A percentile compares a stretch with the other conserved stretches of the same genome.
These are phyloP conservation scores for Diaporthe citrichinensis DNA, from an alignment of 2,329 filamentous ascomycete species.

Conservation along the genomic window DNA sequence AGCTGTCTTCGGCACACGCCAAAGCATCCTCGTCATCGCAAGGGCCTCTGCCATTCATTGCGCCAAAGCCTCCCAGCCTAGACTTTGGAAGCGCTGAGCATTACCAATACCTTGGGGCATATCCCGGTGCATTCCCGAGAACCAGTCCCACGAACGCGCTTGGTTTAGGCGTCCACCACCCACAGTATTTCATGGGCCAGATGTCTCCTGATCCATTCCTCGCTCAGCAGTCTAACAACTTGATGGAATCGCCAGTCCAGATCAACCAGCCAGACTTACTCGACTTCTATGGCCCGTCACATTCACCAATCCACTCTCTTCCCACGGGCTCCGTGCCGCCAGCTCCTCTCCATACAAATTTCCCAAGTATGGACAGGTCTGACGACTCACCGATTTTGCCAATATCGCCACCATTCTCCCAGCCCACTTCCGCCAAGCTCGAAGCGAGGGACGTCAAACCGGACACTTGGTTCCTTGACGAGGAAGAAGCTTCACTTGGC, in stretches of 20 bases:
- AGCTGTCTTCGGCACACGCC: constrained; percentile 58
- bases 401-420: constrained; percentile 26
- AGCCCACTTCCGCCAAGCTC: background rate
- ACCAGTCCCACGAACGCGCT: constrained; percentile 44
- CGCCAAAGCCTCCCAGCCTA: constrained; percentile 63
- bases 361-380: constrained; percentile 24
- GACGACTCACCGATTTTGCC: constrained; percentile 15
- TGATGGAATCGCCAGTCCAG: constrained; percentile 31
- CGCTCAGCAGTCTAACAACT: constrained; percentile 6
- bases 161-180: constrained; percentile 36
- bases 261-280: constrained; percentile 36
- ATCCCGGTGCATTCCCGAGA: constrained; percentile 47
- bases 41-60: constrained; percentile 61
- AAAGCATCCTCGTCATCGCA: constrained; percentile 54
- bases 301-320: constrained; percentile 26
- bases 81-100: constrained; percentile 52
- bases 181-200: constrained; percentile 40
- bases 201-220: constrained; percentile 33
- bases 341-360: constrained; percentile 28
- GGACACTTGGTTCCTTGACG: constrained; percentile 67
- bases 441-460: constrained; percentile 46
- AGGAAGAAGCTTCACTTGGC: constrained; percentile 71
- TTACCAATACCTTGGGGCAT: constrained; percentile 50
- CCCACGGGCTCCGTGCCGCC: background rate
- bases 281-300: constrained; percentile 24